These are phyloP conservation scores for Podospora appendiculata DNA, from an alignment of 495 filamentous ascomycete genomes.

Conservation along the genomic window DNA sequence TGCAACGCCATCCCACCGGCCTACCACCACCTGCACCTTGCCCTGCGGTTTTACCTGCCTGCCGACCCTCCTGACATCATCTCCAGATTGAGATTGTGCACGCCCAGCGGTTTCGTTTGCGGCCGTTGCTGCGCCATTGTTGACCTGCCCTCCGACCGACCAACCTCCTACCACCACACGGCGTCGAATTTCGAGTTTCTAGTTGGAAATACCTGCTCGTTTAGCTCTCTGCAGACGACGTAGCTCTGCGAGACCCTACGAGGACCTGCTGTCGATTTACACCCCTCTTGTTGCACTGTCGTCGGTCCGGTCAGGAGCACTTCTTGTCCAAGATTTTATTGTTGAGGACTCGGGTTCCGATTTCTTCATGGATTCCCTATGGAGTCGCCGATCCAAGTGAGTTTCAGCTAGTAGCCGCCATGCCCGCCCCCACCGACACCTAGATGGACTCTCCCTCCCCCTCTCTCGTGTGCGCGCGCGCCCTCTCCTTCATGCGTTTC, in stretches of 20 bases:
- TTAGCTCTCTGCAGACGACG: not conserved
- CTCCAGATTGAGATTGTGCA: not conserved
- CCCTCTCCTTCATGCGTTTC: no score
- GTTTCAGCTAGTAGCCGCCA: constrained; percentile 18
- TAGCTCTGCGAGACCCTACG: not conserved
- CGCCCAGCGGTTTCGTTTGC: not conserved
- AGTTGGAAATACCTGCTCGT: not conserved
- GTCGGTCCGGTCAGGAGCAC: not conserved
- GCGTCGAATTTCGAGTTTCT: no score
- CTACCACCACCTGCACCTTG: not conserved
- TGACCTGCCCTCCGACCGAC: not conserved
- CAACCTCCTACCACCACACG: no score
- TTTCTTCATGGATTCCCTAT: constrained; percentile 50
- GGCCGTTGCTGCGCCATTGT: not conserved
- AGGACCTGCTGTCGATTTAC: not conserved
- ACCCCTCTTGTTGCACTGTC: not conserved
- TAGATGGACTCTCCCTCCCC: no score
- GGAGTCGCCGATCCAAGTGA: constrained; percentile 90
- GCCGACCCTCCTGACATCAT: not conserved
- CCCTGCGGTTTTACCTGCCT: no score
- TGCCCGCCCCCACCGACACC: not conserved
- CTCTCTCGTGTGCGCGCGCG: no score
- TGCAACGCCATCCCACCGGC: constrained; percentile 10
- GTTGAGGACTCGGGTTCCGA: constrained; percentile 20
- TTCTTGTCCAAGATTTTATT: constrained; percentile 6